These are phyloP conservation scores for Pythium brassicae DNA, from an alignment of 352 stramenopile genomes.

Conservation along the genomic window DNA sequence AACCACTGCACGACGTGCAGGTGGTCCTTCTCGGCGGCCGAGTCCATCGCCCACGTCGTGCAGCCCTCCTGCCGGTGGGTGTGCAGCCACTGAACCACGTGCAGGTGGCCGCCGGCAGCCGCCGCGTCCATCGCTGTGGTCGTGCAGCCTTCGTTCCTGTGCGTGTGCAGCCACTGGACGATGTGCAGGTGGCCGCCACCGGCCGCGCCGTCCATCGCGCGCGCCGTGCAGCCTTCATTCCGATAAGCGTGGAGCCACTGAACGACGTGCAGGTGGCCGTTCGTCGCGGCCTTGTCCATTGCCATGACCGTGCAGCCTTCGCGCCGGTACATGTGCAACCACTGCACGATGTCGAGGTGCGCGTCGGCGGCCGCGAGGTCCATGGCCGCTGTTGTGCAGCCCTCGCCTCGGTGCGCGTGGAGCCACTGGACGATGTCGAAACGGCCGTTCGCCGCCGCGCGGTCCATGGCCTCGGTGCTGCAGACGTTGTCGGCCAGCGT, in stretches of 20 bases:
- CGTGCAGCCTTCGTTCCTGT: not conserved
- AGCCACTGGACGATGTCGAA: not conserved
- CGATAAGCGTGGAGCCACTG: not conserved
- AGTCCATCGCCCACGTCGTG: not conserved
- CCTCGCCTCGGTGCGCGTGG: not conserved
- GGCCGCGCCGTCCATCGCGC: not conserved
- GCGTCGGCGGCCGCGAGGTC: not conserved
- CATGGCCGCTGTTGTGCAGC: not conserved
- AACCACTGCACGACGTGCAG: not conserved
- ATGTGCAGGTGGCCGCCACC: not conserved
- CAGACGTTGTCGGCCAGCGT: not conserved
- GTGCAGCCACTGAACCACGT: not conserved
- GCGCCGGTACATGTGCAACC: not conserved
- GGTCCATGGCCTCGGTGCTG: not conserved
- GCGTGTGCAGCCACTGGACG: not conserved
- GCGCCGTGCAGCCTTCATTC: not conserved
- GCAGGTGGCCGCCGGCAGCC: not conserved
- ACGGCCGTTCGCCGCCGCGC: not conserved
- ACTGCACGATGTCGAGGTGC: not conserved
- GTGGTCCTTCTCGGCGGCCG: not conserved
- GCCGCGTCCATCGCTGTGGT: not conserved
- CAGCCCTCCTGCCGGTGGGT: not conserved
- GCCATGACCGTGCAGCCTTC: not conserved
- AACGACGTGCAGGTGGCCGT: not conserved
- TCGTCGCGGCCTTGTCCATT: not conserved